phyloP scores from a whole-genome alignment of 371 early-diverging fungal genomes.

The Neoconidiobolus thromboides region DNA sequence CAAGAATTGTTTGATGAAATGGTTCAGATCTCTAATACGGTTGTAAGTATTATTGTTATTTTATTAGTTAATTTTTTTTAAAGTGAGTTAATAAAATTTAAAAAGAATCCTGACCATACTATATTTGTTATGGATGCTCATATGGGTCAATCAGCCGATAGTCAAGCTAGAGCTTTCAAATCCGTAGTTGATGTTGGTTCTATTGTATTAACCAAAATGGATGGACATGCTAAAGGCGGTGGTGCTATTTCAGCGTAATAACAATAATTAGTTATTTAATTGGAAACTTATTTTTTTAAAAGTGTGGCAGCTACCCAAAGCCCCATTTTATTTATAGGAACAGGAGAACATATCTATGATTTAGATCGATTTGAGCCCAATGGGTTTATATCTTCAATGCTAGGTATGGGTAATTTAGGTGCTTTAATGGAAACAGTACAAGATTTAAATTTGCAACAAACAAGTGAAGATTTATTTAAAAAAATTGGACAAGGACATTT shows the following conservation, averaged over 20 bases:
- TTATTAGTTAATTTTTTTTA: neutral
- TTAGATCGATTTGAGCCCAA: slow-evolving; percentile 89
- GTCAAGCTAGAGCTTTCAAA: slow-evolving; percentile 92
- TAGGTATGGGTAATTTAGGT: slow-evolving; percentile 92
- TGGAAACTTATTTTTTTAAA: neutral
- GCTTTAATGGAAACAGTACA: slow-evolving; percentile 89
- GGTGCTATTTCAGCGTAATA: slow-evolving; percentile 94
- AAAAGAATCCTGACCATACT: slow-evolving; percentile 67
- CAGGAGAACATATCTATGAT: slow-evolving; percentile 97
- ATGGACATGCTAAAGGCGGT: slow-evolving; percentile 98
- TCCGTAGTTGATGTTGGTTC: slow-evolving; percentile 95
- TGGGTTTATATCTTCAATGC: slow-evolving; percentile 89
- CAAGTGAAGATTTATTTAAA: slow-evolving; percentile 70
- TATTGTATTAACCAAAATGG: slow-evolving; percentile 98
- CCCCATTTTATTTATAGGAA: slow-evolving; percentile 97
- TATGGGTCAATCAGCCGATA: slow-evolving; percentile 98
- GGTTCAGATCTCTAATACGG: slow-evolving; percentile 81
- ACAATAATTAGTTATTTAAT: neutral
- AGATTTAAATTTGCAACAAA: slow-evolving; percentile 74
- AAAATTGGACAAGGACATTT: slow-evolving; percentile 82
- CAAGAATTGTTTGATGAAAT: slow-evolving; percentile 96
- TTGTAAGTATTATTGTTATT: slow-evolving; percentile 22
- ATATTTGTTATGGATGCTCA: slow-evolving; percentile 99
- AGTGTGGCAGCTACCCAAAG: slow-evolving; percentile 93
- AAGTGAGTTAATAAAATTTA: neutral